These are phyloP conservation scores for Trichoderma asperellum DNA, from an alignment of 2,329 filamentous ascomycete species.

Conservation along the genomic window DNA sequence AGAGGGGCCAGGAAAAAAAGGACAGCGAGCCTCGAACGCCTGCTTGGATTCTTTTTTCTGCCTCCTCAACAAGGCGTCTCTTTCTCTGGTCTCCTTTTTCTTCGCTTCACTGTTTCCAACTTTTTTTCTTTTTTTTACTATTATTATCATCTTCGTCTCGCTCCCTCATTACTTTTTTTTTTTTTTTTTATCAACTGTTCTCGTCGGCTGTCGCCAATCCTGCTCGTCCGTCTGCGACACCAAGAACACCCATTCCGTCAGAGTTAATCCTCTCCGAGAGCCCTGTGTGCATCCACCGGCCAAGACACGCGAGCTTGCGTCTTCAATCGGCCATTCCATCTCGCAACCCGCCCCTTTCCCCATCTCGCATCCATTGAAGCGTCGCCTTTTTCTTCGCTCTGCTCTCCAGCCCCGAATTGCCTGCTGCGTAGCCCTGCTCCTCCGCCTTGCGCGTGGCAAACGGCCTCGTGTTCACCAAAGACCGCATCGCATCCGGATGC, in stretches of 20 bases:
- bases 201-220: neutral
- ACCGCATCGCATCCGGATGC: slow-evolving; percentile 2
- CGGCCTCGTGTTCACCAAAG: slow-evolving; percentile 7
- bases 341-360: neutral
- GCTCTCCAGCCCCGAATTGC: neutral
- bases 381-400: neutral
- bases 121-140: neutral
- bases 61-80: neutral
- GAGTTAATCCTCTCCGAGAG: slow-evolving; percentile 26
- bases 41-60: neutral
- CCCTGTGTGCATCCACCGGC: slow-evolving; percentile 16
- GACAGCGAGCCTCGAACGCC: neutral
- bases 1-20: slow-evolving; percentile 13
- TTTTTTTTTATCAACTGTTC: neutral
- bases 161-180: neutral
- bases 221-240: neutral
- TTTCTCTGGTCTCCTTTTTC: neutral
- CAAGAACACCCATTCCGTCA: slow-evolving; percentile 8
- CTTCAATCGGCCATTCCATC: slow-evolving; percentile 19
- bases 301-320: slow-evolving; percentile 25
- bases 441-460: neutral
- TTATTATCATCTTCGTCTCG: neutral
- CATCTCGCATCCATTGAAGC: slow-evolving; percentile 15
- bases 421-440: neutral
- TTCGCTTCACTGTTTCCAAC: neutral